Conservation (phyloP, 2,329 filamentous ascomycete genomes). For the Pseudocercospora pini-densiflorae region DNA sequence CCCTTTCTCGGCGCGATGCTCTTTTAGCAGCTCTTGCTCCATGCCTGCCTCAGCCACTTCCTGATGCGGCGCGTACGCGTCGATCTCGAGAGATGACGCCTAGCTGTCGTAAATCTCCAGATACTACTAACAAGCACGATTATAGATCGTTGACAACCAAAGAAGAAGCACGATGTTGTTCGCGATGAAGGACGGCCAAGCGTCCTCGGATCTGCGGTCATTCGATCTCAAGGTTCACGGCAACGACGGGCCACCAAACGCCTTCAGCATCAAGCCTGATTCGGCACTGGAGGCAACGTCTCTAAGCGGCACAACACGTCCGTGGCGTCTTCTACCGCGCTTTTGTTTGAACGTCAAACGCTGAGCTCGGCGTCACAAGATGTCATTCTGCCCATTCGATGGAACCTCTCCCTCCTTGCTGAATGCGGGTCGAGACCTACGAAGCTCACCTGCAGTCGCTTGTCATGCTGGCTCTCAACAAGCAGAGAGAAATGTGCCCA, state of each 20-base stretch:
- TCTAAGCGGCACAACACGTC: neutral
- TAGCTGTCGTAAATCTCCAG: too few relatives aligned
- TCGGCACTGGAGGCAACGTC: neutral
- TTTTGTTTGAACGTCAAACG: slow-evolving; percentile 10
- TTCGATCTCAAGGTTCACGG: neutral
- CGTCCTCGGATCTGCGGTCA: neutral
- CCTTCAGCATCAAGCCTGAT: neutral
- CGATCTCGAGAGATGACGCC: too few relatives aligned
- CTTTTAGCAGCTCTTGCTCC: neutral
- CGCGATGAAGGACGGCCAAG: neutral
- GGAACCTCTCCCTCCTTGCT: neutral
- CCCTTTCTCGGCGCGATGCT: neutral
- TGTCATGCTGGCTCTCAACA: neutral
- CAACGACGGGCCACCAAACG: neutral
- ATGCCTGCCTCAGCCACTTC: neutral
- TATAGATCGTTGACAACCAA: too few relatives aligned
- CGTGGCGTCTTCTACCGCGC: neutral
- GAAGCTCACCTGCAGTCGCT: neutral
- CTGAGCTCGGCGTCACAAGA: neutral
- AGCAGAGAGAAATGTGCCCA: neutral
- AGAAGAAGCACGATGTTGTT: neutral
- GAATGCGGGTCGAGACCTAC: neutral
- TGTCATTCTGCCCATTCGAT: neutral
- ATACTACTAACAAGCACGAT: too few relatives aligned
- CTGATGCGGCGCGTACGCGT: neutral